A percentile compares a stretch with the other conserved stretches of the same genome.
These are phyloP conservation scores for Tylopilus rubrobrunneus DNA, from an alignment of 768 basidiomycete genomes.

Conservation along the genomic window DNA sequence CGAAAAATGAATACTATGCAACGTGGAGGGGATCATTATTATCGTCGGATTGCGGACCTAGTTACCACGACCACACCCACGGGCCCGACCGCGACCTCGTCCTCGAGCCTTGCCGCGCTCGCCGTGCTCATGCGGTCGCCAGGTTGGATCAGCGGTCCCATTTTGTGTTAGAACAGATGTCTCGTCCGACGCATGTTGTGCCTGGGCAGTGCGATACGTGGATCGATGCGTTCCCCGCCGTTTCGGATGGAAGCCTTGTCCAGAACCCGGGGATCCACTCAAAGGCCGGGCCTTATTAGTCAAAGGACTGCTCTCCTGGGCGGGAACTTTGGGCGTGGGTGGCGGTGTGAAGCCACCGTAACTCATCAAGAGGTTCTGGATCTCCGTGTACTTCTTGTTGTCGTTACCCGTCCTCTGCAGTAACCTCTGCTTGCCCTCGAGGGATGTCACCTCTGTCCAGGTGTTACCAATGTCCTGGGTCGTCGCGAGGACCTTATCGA, in stretches of 20 bases:
- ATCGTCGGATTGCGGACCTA: slow-evolving; percentile 11
- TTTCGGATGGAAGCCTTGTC: slow-evolving; percentile 1
- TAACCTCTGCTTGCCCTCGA: slow-evolving; percentile 25
- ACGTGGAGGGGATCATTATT: slow-evolving; percentile 13
- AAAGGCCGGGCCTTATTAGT: slow-evolving; percentile 13
- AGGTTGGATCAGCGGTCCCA: slow-evolving; percentile 7
- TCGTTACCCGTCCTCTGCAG: slow-evolving; percentile 25
- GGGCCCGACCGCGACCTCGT: slow-evolving; percentile 35
- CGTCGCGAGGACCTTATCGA: slow-evolving; percentile 53
- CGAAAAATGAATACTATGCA: slow-evolving; percentile 13
- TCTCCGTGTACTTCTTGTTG: slow-evolving; percentile 41
- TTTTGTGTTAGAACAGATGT: slow-evolving; percentile 9
- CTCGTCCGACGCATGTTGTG: slow-evolving; percentile 2
- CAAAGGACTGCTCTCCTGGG: slow-evolving; percentile 8
- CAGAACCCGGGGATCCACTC: slow-evolving; percentile 6
- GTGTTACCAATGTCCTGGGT: slow-evolving; percentile 46
- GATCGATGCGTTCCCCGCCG: slow-evolving; percentile 13
- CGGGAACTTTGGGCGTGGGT: slow-evolving; percentile 26
- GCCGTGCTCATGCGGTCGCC: slow-evolving; percentile 13
- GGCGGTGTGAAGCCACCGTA: slow-evolving; percentile 51
- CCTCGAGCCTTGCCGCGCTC: slow-evolving; percentile 38
- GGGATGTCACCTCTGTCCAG: slow-evolving; percentile 47
- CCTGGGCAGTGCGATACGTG: neutral
- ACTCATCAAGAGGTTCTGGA: slow-evolving; percentile 48
- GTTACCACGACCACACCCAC: slow-evolving; percentile 34